Evolutionary conservation across 345 rosid species (phyloP).

Genomic region (Stellera chamaejasme): DNA sequence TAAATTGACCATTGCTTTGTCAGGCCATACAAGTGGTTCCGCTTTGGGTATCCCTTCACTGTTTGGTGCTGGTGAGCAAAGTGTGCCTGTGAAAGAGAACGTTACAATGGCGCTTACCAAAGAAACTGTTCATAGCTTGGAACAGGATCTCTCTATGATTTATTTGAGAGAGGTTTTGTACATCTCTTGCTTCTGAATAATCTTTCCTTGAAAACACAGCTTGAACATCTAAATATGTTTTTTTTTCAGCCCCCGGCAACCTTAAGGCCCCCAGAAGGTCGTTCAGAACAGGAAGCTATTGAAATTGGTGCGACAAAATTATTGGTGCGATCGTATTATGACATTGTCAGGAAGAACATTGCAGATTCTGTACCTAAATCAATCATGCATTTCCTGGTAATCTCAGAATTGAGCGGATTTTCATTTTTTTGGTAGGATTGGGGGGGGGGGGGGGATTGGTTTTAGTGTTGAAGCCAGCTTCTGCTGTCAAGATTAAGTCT

Average conservation of each 20-base stretch:
- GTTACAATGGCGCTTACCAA: conserved; percentile 32
- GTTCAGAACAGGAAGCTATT: conserved; percentile 73
- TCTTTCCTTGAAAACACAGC: conserved; percentile 13
- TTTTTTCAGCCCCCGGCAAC: conserved; percentile 72
- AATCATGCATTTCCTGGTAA: conserved; percentile 96
- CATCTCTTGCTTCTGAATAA: conserved; percentile 10
- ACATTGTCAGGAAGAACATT: conserved; percentile 90
- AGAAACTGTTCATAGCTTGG: conserved; percentile 49
- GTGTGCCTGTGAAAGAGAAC: conserved; percentile 53
- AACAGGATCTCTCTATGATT: conserved; percentile 64
- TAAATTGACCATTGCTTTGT: conserved; percentile 5
- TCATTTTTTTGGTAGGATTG: background rate
- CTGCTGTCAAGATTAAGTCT: too few relatives aligned
- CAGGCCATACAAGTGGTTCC: conserved; percentile 49
- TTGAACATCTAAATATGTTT: conserved; percentile 6
- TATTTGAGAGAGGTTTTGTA: conserved; percentile 65
- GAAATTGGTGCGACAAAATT: conserved; percentile 77
- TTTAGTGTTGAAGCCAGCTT: too few relatives aligned
- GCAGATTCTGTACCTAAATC: conserved; percentile 90
- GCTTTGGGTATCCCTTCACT: conserved; percentile 92
- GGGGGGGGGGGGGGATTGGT: too few relatives aligned
- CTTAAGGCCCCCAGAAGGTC: conserved; percentile 78
- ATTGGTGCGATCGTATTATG: conserved; percentile 83
- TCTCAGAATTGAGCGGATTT: conserved; percentile 4
- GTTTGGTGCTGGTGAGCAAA: conserved; percentile 67